Base-by-base conservation (phyloP, 805 yeast genomes). In the Spathaspora gorwiae region DNA sequence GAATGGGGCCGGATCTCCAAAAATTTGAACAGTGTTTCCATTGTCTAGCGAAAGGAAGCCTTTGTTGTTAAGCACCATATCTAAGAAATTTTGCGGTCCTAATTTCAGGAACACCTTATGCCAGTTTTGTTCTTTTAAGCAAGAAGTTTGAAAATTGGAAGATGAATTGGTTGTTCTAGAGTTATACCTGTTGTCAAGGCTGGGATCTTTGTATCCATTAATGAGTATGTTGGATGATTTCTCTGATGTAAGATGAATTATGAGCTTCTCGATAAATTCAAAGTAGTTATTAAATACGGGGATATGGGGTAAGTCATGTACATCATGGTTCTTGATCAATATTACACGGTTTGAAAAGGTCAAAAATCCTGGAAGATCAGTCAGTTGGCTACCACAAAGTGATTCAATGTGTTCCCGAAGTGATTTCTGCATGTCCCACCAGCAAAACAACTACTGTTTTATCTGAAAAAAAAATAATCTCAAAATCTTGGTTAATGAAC, bases 111-210 rank as follows among this genome's bases (percentile, higher is more conserved):
- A 76, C 0, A 81, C 37, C 2, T 55, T 49, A 29, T 68, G 67
- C 80, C 87, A 81, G 2, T 56, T 49, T 3, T 63, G 52, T 4
- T 66, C 55, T 47, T 79, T 80, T 14, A 84, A 49, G 1, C 58
- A 43, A 13, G 67, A 61, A 2, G 69, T 67, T 24, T 62, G 61
- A n/a, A 71, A 60, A 48, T 57, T 62, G 2, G 56, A 54, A 26
- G 45, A 48, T 1, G 64, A 59, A 46, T 72, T 78, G 7, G 62
- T 55, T 6, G 64, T 58, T 1, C 53, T 50, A 32, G 72, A 62
- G 38, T 65, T 65, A 37, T 66, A 50, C 3, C 42, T 46, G 6
- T 64, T 55, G 6, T 59, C 52, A 0, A 65, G 55, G 7, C 64
- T 47, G 7, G 72, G 73, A 39, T 68, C 60, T 3, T 53, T 52